Evolutionary conservation across 2,329 filamentous ascomycete genomes (phyloP), one percentile per base, ranked within the genome.

Genomic region (Ophiostoma quercus): DNA sequence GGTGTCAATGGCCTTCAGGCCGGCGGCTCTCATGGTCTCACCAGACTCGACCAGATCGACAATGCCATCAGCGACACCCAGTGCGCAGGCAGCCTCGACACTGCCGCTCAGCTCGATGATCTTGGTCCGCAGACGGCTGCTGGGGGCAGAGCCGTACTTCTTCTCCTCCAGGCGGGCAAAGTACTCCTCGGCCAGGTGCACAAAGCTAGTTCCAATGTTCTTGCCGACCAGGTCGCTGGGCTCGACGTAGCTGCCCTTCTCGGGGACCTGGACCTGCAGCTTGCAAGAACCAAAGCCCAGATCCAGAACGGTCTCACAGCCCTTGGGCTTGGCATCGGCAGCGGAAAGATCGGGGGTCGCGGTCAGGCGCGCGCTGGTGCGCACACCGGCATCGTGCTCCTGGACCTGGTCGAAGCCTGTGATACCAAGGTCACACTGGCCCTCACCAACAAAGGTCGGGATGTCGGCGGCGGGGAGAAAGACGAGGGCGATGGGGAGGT

Each of bases 31-130:
- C 95, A 99, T 99, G 0, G 95, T 99, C 81, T 98, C 94, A 70
- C 95, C 95, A 25, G 95, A 98, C 84, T 99, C 94, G 77, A 99
- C 95, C 71, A 99, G 88, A 82, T 99, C 95, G 66, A 99, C 93
- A 78, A 99, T 97, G 67, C 94, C 95, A 78, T 98, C 94, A 62
- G 95, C 95, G 37, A 98, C 94, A 68, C 95, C 95, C 69, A 99
- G 83, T 25, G 95, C 94, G 78, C 95, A 99, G 54, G 95, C 94
- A 68, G 95, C 94, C 82, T 99, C 95, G 43, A 99, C 95, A 84
- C 94, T 98, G 19, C 95, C 95, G 74, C 94, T 95, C 72, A 98
- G 86, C 80, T 95, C 96, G 76, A 97, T 92, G 76, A 99, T 93
- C 77, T 92, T 93, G 11, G 95, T 98, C 76, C 85, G 87, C 74